A percentile compares a stretch with the other conserved stretches of the same genome.
phyloP scores from a whole-genome alignment of 495 filamentous ascomycete species.

The Aspergillus sclerotiicarbonarius region DNA sequence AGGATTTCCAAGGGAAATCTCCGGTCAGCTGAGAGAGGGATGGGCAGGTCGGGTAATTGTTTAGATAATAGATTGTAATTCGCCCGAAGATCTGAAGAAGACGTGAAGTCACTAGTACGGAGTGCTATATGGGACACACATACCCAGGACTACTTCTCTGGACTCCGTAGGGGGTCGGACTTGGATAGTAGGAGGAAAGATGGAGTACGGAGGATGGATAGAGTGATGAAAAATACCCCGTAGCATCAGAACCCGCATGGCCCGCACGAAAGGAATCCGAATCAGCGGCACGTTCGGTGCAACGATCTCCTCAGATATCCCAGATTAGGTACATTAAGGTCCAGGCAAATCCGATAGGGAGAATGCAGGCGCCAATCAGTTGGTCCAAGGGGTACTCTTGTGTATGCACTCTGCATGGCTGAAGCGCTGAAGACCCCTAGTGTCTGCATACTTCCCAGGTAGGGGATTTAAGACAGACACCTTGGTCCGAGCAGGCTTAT shows the following conservation, averaged over 20 bases:
- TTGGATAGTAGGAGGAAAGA: constrained; percentile 1
- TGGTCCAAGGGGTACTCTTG: neutral
- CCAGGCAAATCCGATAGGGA: neutral
- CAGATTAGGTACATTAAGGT: neutral
- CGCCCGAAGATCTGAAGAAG: too few relatives aligned
- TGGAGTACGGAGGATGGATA: neutral
- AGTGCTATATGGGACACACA: too few relatives aligned
- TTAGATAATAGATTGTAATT: constrained; percentile 5
- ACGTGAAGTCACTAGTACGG: too few relatives aligned
- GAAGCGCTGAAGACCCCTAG: neutral
- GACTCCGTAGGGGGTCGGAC: too few relatives aligned
- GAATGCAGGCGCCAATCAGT: neutral
- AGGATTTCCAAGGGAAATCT: constrained; percentile 3
- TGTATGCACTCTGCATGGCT: neutral
- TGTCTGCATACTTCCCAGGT: neutral
- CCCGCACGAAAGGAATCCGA: neutral
- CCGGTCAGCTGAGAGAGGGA: neutral
- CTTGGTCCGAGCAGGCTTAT: too few relatives aligned
- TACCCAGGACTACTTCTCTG: too few relatives aligned
- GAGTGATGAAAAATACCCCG: neutral
- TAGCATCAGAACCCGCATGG: neutral
- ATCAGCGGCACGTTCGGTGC: neutral
- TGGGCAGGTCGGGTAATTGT: neutral
- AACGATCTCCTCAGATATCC: neutral
- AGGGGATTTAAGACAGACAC: neutral